Conservation (phyloP, 768 basidiomycete species). For the Cystofilobasidium bisporidii region DNA sequence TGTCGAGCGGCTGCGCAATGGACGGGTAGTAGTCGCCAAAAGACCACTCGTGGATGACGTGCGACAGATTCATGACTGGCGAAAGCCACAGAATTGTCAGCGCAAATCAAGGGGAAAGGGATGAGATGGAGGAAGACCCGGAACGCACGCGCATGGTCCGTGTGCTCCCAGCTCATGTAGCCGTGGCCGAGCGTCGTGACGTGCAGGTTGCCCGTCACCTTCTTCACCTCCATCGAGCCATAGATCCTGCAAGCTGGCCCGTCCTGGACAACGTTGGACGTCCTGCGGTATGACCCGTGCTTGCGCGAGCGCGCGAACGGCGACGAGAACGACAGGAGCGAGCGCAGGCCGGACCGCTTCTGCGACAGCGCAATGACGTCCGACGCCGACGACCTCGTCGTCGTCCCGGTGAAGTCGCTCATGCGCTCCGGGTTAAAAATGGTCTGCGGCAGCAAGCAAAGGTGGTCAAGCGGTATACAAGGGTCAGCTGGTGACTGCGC, state of each 20-base stretch:
- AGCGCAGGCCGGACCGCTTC: constrained; percentile 8
- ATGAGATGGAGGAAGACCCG: background rate
- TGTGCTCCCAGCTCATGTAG: constrained; percentile 75
- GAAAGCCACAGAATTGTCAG: background rate
- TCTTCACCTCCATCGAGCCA: constrained; percentile 72
- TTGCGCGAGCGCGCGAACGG: constrained; percentile 2
- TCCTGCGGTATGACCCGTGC: constrained; percentile 21
- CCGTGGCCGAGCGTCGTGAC: constrained; percentile 87
- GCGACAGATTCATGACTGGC: constrained; percentile 88
- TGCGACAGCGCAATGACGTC: constrained; percentile 10
- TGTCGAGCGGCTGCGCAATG: constrained; percentile 87
- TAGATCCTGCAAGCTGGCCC: constrained; percentile 76
- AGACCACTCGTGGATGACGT: constrained; percentile 92
- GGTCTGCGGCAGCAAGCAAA: constrained; percentile 5
- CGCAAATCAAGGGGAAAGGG: too few relatives aligned
- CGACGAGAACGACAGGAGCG: constrained; percentile 8
- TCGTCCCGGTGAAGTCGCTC: constrained; percentile 5
- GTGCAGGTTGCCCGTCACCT: constrained; percentile 89
- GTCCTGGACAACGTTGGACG: constrained; percentile 41
- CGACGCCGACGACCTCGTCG: constrained; percentile 16
- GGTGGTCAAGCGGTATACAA: background rate
- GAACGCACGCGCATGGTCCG: constrained; percentile 62
- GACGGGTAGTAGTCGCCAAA: constrained; percentile 94
- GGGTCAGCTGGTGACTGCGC: background rate
- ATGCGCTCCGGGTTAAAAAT: constrained; percentile 14